A percentile compares a stretch with the other conserved stretches of the same genome.
Conservation (phyloP, 176 grass and related monocot genomes). For the Triticum monococcum region DNA sequence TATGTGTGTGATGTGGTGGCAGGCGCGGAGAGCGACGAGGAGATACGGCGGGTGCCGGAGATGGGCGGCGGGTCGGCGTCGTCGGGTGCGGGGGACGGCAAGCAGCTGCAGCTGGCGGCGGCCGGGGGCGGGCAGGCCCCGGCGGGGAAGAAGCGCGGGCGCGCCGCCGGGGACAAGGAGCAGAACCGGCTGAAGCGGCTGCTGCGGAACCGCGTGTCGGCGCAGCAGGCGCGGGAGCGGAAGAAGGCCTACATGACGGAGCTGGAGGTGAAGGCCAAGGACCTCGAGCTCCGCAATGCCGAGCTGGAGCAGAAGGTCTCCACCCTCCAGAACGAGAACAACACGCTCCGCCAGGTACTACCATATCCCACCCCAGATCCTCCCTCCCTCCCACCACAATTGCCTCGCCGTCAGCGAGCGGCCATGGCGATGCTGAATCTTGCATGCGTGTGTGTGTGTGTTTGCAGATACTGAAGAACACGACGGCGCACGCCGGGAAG, state of each 20-base stretch:
- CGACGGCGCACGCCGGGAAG: conserved; percentile 66
- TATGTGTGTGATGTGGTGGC: neutral
- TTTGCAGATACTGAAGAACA: conserved; percentile 83
- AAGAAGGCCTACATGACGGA: conserved; percentile 96
- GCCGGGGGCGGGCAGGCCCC: conserved; percentile 36
- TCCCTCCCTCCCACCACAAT: no score
- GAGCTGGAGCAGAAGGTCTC: conserved; percentile 86
- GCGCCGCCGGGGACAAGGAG: conserved; percentile 92
- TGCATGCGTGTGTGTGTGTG: no score
- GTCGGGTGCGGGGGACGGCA: conserved; percentile 62
- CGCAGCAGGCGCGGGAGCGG: conserved; percentile 93
- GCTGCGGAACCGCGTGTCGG: conserved; percentile 90
- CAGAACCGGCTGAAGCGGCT: conserved; percentile 97
- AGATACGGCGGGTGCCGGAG: conserved; percentile 94
- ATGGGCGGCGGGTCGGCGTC: conserved; percentile 68
- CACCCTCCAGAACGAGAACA: conserved; percentile 96
- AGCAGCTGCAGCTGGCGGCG: conserved; percentile 30
- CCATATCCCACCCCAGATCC: no score
- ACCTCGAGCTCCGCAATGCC: conserved; percentile 78
- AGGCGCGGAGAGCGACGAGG: conserved; percentile 96
- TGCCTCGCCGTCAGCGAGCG: neutral
- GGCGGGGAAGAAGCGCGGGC: conserved; percentile 53
- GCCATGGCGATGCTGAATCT: neutral
- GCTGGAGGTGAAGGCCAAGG: conserved; percentile 74
- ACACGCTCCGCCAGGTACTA: conserved; percentile 80